Evolutionary conservation across 192 early-diverging fungal species (phyloP).

Genomic region (Diversispora eburnea): DNA sequence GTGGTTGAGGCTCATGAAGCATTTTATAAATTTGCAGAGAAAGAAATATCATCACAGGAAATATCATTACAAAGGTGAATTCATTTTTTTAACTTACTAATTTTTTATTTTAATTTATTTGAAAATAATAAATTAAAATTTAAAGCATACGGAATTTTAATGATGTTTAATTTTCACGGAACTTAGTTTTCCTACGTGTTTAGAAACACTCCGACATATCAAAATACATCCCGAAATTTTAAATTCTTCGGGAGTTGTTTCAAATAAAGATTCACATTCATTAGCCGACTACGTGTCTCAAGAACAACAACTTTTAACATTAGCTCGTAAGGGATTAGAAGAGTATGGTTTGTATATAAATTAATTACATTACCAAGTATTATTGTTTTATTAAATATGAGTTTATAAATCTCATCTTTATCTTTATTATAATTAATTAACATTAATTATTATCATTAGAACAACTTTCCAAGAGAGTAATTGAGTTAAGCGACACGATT

Average conservation of each 20-base stretch:
- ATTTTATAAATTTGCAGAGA: constrained; percentile 41
- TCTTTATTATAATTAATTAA: neutral
- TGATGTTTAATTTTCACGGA: neutral
- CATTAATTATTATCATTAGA: neutral
- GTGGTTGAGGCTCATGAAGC: constrained; percentile 41
- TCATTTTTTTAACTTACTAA: neutral
- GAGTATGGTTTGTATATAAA: constrained; percentile 3
- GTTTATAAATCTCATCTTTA: neutral
- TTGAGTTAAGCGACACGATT: neutral
- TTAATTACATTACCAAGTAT: neutral
- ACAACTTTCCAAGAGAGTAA: neutral
- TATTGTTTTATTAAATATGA: neutral
- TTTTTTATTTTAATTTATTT: neutral
- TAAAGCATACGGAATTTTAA: neutral
- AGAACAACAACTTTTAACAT: neutral
- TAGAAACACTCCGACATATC: constrained; percentile 43
- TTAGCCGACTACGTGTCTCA: constrained; percentile 7
- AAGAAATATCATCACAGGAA: constrained; percentile 40
- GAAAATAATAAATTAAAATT: neutral
- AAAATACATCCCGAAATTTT: constrained; percentile 45
- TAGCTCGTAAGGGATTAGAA: constrained; percentile 9
- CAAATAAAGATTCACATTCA: neutral
- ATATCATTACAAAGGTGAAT: constrained; percentile 38
- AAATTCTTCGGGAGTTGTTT: neutral
- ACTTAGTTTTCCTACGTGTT: constrained; percentile 37